These are phyloP conservation scores for Hirsutella rhossiliensis DNA, from an alignment of 2,329 filamentous ascomycete species.

Conservation along the genomic window DNA sequence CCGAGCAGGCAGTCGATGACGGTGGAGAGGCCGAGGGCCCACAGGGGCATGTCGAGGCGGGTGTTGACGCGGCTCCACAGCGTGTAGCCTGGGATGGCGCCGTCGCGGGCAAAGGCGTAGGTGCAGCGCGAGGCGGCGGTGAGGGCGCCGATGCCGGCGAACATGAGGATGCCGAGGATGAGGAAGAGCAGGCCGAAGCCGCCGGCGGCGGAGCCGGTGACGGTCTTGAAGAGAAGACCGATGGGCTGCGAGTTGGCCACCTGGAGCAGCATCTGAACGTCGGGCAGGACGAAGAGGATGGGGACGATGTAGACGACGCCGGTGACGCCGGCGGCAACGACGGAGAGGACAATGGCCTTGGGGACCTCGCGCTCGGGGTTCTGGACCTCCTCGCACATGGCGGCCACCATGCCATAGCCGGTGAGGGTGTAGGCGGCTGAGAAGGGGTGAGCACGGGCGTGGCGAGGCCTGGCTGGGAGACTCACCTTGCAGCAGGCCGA, in stretches of 20 bases:
- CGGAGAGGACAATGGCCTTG: conserved; percentile 55
- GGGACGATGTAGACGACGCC: conserved; percentile 56
- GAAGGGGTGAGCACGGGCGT: background rate
- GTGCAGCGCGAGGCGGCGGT: conserved; percentile 65
- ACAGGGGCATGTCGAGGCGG: conserved; percentile 56
- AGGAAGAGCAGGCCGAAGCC: conserved; percentile 68
- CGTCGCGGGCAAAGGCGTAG: conserved; percentile 65
- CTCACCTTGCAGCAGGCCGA: conserved; percentile 38
- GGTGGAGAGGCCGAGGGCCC: conserved; percentile 56
- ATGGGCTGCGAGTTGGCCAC: conserved; percentile 67
- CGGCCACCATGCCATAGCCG: conserved; percentile 39
- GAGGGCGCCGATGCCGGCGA: conserved; percentile 62
- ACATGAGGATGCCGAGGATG: conserved; percentile 64
- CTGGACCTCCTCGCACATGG: conserved; percentile 51
- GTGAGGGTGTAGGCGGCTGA: conserved; percentile 26
- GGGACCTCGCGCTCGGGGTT: conserved; percentile 49
- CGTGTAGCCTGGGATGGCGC: conserved; percentile 57
- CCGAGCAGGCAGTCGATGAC: conserved; percentile 59
- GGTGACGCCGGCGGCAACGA: conserved; percentile 51
- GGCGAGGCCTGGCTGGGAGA: background rate
- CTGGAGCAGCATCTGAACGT: conserved; percentile 48
- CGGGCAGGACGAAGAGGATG: conserved; percentile 63
- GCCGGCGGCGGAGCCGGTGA: conserved; percentile 58
- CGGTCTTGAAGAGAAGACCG: conserved; percentile 62
- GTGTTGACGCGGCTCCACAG: conserved; percentile 56